Conservation (phyloP, 225 moss, liverwort and hornwort genomes). For the Bryum argenteum region DNA sequence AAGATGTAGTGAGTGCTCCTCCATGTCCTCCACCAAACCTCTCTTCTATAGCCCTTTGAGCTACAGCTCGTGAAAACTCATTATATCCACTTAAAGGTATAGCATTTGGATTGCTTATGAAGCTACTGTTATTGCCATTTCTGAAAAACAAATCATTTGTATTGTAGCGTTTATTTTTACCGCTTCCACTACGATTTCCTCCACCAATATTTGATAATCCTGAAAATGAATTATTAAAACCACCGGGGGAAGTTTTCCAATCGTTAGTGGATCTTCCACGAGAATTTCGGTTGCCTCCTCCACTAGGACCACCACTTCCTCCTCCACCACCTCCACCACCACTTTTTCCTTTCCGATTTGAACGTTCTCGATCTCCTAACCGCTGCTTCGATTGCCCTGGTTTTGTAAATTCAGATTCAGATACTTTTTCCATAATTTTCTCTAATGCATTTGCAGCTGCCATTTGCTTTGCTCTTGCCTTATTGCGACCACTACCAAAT, state of each 20-base stretch:
- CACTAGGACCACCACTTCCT: not conserved
- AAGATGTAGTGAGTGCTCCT: constrained; percentile 9
- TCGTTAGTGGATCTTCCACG: constrained; percentile 8
- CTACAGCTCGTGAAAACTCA: constrained; percentile 27
- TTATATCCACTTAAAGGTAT: constrained; percentile 48
- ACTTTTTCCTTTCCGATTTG: constrained; percentile 47
- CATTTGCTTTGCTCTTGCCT: constrained; percentile 61
- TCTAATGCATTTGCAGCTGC: constrained; percentile 54
- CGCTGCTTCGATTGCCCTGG: constrained; percentile 53
- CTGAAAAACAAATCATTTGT: constrained; percentile 20
- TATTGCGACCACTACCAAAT: constrained; percentile 53
- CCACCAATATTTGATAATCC: constrained; percentile 19
- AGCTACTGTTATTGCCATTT: constrained; percentile 8
- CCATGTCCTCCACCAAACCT: constrained; percentile 30
- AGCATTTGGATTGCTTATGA: constrained; percentile 49
- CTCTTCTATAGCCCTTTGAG: constrained; percentile 27
- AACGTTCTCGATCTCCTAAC: constrained; percentile 43
- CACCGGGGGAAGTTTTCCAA: constrained; percentile 27
- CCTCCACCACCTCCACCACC: constrained; percentile 1
- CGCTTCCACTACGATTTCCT: constrained; percentile 10
- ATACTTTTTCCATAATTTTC: constrained; percentile 48
- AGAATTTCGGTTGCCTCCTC: constrained; percentile 19
- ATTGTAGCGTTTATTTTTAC: constrained; percentile 36
- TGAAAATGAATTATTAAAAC: not conserved
- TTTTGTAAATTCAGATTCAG: constrained; percentile 44